phyloP scores from a whole-genome alignment of 2,329 filamentous ascomycete species.

The Colletotrichum sojae region DNA sequence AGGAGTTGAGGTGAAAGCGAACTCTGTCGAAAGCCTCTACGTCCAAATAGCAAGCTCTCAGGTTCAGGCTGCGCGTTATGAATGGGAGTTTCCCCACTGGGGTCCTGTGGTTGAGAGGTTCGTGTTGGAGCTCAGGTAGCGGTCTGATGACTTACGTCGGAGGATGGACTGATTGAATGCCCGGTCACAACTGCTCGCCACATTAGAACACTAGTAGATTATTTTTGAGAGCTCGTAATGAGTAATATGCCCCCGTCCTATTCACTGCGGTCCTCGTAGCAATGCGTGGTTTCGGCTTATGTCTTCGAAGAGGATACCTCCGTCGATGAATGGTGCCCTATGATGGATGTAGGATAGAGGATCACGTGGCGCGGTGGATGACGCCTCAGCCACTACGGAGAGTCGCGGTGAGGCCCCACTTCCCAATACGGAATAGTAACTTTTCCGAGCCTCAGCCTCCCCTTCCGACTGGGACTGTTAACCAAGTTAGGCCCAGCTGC shows the following conservation, averaged over 20 bases:
- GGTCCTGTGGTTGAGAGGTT: conserved; percentile 45
- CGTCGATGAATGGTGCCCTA: too few species aligned
- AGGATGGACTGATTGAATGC: neutral
- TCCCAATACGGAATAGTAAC: conserved; percentile 36
- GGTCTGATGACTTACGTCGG: neutral
- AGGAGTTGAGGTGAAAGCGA: conserved; percentile 46
- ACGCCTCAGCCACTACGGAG: neutral
- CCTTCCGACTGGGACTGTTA: conserved; percentile 8
- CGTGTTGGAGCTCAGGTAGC: neutral
- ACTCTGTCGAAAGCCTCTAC: conserved; percentile 50
- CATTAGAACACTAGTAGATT: too few species aligned
- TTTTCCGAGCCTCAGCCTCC: conserved; percentile 40
- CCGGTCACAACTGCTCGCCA: too few species aligned
- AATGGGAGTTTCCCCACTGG: conserved; percentile 56
- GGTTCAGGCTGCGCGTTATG: conserved; percentile 51
- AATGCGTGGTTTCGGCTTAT: too few species aligned
- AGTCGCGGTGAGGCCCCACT: conserved; percentile 19
- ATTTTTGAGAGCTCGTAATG: neutral
- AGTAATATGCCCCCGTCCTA: neutral
- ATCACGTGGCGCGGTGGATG: neutral
- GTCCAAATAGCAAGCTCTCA: conserved; percentile 55
- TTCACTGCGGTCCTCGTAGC: too few species aligned
- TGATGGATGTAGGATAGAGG: too few species aligned
- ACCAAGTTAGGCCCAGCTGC: conserved; percentile 19
- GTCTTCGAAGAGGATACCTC: too few species aligned